Base-by-base conservation (phyloP, 2,329 filamentous ascomycete genomes). In the Pseudocercospora ulei region DNA sequence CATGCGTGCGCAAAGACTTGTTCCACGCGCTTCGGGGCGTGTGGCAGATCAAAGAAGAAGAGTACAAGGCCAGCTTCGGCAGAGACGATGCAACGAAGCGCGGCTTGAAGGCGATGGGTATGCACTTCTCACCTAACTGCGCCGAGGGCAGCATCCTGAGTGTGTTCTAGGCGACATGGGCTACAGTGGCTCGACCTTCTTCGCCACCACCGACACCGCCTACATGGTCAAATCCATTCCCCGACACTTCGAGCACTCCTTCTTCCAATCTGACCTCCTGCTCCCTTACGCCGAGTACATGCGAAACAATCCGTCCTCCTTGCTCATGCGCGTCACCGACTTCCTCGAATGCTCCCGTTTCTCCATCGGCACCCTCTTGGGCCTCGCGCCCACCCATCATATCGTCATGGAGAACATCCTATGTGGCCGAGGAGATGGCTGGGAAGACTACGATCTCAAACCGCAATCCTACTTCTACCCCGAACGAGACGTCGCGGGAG, bases 351-450 rank as follows among this genome's bases (percentile, higher is more conserved):
- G 70, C 0, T 66, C 70, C 0, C 66, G 70, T 6, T 50, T 60
- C 0, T 75, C 76, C 0, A 53, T 85, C 1, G 80, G 80, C 1
- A 68, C 71, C 1, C 50, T 76, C 0, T 49, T 82, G 0, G 70
- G 76, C 3, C 61, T 70, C 1, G 73, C 77, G 0, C 80, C 81
- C 0, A 75, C 73, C 1, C 79, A 83, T 48, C 80, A 84, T 53
- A 80, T 85, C 43, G 68, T 85, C 52, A 85, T 85, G 81, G 80
- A 84, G 57, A 85, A 85, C 54, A 66, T 82, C 2, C 63, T 83
- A 14, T 74, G 72, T 45, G 80, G 79, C 1, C 69, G 75, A 46
- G 64, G 66, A 8, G 60, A 64, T 7, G 63, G 65, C 38, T 85
- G 80, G 80, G 75, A 84, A 54, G 76, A 73, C 1, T 85, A 78